Evolutionary conservation across 2,329 filamentous ascomycete genomes (phyloP), one percentile per base, ranked within the genome.

Genomic region (Fusarium brevicatenulatum): DNA sequence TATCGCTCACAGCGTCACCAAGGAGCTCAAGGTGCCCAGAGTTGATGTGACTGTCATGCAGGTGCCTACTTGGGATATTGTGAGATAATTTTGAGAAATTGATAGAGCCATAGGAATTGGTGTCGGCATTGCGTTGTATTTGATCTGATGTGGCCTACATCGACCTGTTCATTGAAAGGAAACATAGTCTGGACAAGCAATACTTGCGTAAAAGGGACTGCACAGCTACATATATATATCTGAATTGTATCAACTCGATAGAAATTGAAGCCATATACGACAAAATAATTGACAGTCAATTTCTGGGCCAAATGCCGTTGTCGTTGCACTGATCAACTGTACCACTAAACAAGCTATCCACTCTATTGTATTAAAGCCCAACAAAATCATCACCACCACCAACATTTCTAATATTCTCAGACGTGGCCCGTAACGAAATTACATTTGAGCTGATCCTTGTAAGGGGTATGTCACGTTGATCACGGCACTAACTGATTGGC

Each of bases 1-100:
- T 9, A 32, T 56, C n/a, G 54, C 28, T 25, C n/a, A 56, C 28
- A 32, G 28, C 25, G 28, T 16, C 16, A 44, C 54, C 12, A 21
- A 34, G n/a, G 54, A 57, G 13, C 30, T 57, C 40, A 57, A 57
- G 30, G 40, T 47, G 54, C 54, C 54, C 11, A 34, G 39, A 11
- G n/a, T 47, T 21, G 32, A 57, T 36, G 30, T 18, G 10, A 28
- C 54, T 18, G 12, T 57, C 13, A 47, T 47, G 54, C 12, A 57
- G 13, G 30, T 57, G n/a, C 54, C 40, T 47, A 57, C 53, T 19
- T 43, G 37, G 53, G 19, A 40, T 42, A 55, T n/a, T 39, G 23
- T n/a, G 36, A 28, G 34, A 13, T 30, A 39, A 15, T 2, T 15
- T 34, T 1, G 32, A 15, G 13, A 32, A 32, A 6, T 32, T 32